Conservation (phyloP, 768 basidiomycete genomes). For the Suillus cothurnatus region DNA sequence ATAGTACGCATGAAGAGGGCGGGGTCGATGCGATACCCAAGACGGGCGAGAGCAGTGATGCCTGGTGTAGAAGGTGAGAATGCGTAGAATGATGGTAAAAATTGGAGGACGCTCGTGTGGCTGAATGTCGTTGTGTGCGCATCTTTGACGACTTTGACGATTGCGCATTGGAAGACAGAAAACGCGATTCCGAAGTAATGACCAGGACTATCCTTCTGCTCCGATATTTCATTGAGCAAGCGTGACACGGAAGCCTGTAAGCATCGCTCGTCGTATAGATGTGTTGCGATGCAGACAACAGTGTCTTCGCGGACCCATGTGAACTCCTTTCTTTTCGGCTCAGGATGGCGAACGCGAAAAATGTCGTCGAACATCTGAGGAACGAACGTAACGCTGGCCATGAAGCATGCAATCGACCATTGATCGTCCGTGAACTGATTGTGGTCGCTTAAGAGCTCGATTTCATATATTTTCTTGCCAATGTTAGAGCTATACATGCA, state of each 20-base stretch:
- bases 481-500: not conserved
- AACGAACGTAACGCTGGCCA: not conserved
- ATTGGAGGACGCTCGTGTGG: slow-evolving; percentile 1
- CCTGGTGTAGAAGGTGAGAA: not conserved
- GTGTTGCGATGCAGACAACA: not conserved
- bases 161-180: slow-evolving; percentile 1
- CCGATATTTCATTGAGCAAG: not conserved
- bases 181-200: not conserved
- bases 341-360: rapidly evolving
- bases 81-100: slow-evolving; percentile 6
- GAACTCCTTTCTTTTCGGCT: not conserved
- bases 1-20: not conserved
- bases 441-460: not conserved
- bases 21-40: slow-evolving; percentile 1
- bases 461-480: not conserved
- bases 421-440: not conserved
- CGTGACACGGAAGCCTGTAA: slow-evolving; percentile 4
- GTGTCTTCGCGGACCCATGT: slow-evolving; percentile 8
- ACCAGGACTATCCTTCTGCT: not conserved
- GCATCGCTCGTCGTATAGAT: slow-evolving; percentile 6
- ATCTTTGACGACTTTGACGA: slow-evolving; percentile 5
- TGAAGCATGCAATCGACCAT: not conserved
- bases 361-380: not conserved
- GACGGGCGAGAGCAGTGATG: slow-evolving; percentile 10
- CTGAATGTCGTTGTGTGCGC: not conserved